phyloP scores from a whole-genome alignment of 495 filamentous ascomycete species.

The Pyronema omphalodes region DNA sequence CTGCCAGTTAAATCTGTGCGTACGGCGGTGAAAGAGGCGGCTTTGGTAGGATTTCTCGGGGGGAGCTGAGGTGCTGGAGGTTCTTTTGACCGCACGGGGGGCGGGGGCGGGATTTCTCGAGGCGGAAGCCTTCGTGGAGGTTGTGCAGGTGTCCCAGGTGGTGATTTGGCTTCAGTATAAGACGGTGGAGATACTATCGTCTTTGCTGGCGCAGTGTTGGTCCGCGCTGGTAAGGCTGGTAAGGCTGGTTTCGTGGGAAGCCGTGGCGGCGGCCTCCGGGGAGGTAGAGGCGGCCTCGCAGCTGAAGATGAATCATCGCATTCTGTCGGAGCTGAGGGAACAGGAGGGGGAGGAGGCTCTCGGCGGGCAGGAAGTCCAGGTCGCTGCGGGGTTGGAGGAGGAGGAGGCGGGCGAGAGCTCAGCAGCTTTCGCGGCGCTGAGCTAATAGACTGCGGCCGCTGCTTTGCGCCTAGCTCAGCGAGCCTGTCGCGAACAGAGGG shows the following conservation, averaged over 20 bases:
- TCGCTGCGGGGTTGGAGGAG: not conserved
- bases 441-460: not conserved
- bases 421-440: not conserved
- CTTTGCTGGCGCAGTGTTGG: not conserved
- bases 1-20: not conserved
- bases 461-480: not conserved
- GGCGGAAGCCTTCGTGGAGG: not conserved
- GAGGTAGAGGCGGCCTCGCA: conserved; percentile 5
- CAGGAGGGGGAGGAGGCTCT: not conserved
- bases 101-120: conserved; percentile 7
- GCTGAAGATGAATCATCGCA: not conserved
- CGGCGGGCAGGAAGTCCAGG: not conserved
- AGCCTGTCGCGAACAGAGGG: not conserved
- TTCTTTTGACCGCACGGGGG: not conserved
- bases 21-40: not conserved
- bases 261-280: not conserved
- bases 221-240: conserved; percentile 10
- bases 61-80: not conserved
- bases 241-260: not conserved
- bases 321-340: not conserved
- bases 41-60: not conserved
- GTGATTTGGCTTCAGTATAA: not conserved
- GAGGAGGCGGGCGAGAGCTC: not conserved
- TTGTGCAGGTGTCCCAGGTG: not conserved
- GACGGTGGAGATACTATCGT: not conserved